Evolutionary conservation across 805 yeast species (phyloP).

Genomic region (Metschnikowia drakensbergensis): DNA sequence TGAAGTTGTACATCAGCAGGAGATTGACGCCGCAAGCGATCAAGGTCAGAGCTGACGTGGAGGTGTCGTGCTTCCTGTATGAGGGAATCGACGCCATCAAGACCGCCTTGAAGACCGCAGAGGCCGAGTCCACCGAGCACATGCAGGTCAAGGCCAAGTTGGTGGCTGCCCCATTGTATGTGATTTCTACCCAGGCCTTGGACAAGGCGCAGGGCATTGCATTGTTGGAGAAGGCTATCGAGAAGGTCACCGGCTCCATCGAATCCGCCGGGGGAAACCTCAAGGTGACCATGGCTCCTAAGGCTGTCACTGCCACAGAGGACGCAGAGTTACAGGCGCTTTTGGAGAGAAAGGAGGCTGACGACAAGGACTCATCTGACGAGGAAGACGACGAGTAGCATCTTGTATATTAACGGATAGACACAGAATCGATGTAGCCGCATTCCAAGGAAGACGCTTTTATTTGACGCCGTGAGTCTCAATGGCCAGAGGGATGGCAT

Average conservation of each 20-base stretch:
- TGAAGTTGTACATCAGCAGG: constrained; percentile 81
- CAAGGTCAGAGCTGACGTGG: constrained; percentile 97
- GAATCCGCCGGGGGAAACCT: constrained; percentile 77
- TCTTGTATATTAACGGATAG: constrained; percentile 12
- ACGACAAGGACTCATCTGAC: constrained; percentile 78
- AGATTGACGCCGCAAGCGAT: constrained; percentile 97
- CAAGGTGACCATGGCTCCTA: constrained; percentile 95
- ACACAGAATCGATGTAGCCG: neutral
- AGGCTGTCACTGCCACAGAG: constrained; percentile 97
- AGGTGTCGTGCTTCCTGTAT: constrained; percentile 93
- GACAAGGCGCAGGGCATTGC: constrained; percentile 89
- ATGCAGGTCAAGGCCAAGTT: constrained; percentile 89
- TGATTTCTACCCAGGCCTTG: constrained; percentile 85
- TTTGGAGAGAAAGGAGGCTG: constrained; percentile 89
- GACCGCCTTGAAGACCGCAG: constrained; percentile 82
- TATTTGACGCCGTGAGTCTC: no score
- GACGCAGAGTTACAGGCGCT: constrained; percentile 96
- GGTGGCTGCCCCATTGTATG: constrained; percentile 97
- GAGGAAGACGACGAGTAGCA: constrained; percentile 55
- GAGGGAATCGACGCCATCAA: constrained; percentile 98
- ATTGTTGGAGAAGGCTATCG: constrained; percentile 73
- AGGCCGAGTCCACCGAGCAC: constrained; percentile 73
- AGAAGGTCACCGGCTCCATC: constrained; percentile 66
- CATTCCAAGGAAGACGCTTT: no score
- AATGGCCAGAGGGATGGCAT: no score